Conservation (phyloP, 768 basidiomycete genomes). For the Cystobasidium onofrii region DNA sequence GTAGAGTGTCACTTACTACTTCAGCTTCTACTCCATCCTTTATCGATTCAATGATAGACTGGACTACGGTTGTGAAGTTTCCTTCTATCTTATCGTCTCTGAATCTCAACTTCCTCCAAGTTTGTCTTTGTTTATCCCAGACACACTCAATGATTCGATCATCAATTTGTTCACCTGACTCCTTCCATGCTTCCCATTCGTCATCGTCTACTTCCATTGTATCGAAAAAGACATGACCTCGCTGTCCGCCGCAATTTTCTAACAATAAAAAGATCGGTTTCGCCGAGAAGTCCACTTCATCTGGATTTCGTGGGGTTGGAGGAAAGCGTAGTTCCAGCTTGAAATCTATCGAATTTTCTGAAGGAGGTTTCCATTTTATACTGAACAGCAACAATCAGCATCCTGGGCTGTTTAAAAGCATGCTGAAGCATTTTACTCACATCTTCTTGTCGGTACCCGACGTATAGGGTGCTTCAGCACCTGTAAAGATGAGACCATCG, state of each 20-base stretch:
- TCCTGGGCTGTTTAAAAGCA: background rate
- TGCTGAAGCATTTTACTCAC: conserved; percentile 50
- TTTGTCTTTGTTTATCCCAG: conserved; percentile 62
- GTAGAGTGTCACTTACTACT: conserved; percentile 55
- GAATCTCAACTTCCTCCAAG: conserved; percentile 87
- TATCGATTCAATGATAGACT: conserved; percentile 82
- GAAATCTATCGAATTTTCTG: conserved; percentile 96
- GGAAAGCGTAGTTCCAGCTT: conserved; percentile 92
- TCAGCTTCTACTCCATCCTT: conserved; percentile 88
- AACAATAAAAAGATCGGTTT: conserved; percentile 80
- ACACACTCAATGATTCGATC: conserved; percentile 90
- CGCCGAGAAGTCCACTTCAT: conserved; percentile 65
- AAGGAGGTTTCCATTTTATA: conserved; percentile 97
- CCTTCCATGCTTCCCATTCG: conserved; percentile 91
- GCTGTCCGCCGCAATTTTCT: conserved; percentile 70
- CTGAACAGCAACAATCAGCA: conserved; percentile 47
- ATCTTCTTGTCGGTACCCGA: conserved; percentile 79
- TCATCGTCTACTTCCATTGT: conserved; percentile 73
- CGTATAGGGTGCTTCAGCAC: conserved; percentile 70
- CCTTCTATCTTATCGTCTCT: conserved; percentile 88
- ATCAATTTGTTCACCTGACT: conserved; percentile 74
- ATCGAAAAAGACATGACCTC: conserved; percentile 60
- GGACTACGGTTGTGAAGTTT: conserved; percentile 74
- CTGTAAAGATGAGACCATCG: conserved; percentile 94
- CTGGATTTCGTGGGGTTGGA: conserved; percentile 52